Evolutionary conservation across 495 filamentous ascomycete species (phyloP).

Genomic region (Hyphodiscus hymeniophilus): DNA sequence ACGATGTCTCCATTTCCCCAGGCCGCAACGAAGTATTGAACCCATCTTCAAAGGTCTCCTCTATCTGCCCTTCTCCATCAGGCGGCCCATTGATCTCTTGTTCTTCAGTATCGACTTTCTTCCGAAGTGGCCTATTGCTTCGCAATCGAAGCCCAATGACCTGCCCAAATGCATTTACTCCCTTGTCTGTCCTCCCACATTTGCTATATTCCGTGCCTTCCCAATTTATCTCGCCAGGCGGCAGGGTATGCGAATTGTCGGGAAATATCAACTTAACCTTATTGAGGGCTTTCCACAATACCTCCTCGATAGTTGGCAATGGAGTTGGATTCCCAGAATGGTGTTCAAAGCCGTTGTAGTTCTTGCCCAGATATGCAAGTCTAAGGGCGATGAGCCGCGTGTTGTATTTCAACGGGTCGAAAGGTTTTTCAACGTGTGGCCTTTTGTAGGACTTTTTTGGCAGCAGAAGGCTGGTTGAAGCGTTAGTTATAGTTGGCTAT

Average conservation of each 20-base stretch:
- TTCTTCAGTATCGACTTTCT: conserved; percentile 9
- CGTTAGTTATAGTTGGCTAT: no score
- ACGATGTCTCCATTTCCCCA: conserved; percentile 7
- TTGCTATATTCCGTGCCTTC: conserved; percentile 83
- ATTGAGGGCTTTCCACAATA: conserved; percentile 80
- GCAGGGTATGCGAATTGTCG: conserved; percentile 28
- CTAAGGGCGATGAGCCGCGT: conserved; percentile 86
- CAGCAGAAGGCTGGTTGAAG: no score
- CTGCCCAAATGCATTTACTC: conserved; percentile 95
- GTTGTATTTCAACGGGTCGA: conserved; percentile 73
- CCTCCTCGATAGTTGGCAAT: conserved; percentile 79
- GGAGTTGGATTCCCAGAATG: conserved; percentile 56
- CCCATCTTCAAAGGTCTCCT: conserved; percentile 14
- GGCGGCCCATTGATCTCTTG: no score
- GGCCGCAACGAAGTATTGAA: conserved; percentile 12
- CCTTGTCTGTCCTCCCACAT: conserved; percentile 84
- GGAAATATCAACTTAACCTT: conserved; percentile 76
- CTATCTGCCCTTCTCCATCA: conserved; percentile 11
- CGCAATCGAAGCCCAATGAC: conserved; percentile 77
- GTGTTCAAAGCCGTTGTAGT: conserved; percentile 88
- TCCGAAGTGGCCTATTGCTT: conserved; percentile 55
- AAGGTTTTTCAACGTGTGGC: conserved; percentile 38
- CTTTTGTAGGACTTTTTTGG: conserved; percentile 20
- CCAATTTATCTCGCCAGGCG: conserved; percentile 50
- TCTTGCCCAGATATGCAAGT: conserved; percentile 83